Base-by-base conservation (phyloP, 2,329 filamentous ascomycete species). In the Phialocephala subalpina region DNA sequence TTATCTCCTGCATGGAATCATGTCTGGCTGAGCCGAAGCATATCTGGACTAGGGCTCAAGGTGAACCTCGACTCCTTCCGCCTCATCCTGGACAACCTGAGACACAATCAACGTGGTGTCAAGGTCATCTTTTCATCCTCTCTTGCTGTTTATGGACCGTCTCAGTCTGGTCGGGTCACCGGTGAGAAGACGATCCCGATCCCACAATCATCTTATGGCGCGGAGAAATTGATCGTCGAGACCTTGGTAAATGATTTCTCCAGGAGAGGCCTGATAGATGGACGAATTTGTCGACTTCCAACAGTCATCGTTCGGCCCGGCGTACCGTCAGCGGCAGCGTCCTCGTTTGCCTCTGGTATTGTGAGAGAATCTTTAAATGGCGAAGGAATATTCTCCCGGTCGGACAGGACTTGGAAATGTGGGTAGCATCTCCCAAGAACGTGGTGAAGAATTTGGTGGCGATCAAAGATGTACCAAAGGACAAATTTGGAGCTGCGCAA, bases 1-100 rank as follows among this genome's bases (percentile, higher is more conserved):
- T 14, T 90, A 87, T 74, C 81, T 88, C 58, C 83, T 90, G 66
- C 87, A 90, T 72, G 87, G 87, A 52, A 86, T 89, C 77, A 90
- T 90, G 87, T 89, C 86, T 0, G 82, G 83, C 18, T 87, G 86
- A 11, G 83, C 86, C 16, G 87, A 90, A 77, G 83, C 84, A 5
- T 84, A 89, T 60, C 78, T 88, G 80, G 73, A 86, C 78, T 82
- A 78, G 64, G 87, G 1, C 79, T 87, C 65, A 81, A 78, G 58
- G 86, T 89, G 61, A 89, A 89, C 72, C 79, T 88, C 27, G 86
- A 89, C 67, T 84, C 83, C 1, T 86, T 86, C 0, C 80, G 84
- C 22, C 74, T 78, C 29, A 75, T 89, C 0, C 79, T 90, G 5
- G 86, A 89, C 59, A 77, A 79, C 5, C 77, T 89, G 25, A 80